A percentile compares a stretch with the other conserved stretches of the same genome.
Evolutionary conservation across 495 filamentous ascomycete genomes (phyloP).

Genomic region (Daldinia childiae): DNA sequence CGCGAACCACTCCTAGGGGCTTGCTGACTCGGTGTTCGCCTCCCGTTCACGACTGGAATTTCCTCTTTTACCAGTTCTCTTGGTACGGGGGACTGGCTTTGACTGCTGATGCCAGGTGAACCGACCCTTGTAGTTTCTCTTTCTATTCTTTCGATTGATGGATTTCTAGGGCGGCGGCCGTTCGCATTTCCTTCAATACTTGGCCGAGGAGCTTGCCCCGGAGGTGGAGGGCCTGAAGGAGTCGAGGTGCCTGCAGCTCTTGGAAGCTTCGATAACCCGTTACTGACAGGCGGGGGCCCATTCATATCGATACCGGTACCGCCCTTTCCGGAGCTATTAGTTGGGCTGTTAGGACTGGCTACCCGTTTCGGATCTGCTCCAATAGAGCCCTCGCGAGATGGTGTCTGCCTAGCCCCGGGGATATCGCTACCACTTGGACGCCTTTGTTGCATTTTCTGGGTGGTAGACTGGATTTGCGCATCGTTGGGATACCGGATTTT

Average conservation of each 20-base stretch:
- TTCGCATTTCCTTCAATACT: slow-evolving; percentile 38
- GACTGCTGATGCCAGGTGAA: slow-evolving; percentile 44
- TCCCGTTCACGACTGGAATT: slow-evolving; percentile 61
- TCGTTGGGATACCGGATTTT: slow-evolving; percentile 97
- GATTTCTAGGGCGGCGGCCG: slow-evolving; percentile 48
- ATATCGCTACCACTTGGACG: slow-evolving; percentile 54
- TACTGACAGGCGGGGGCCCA: slow-evolving; percentile 43
- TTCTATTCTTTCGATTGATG: slow-evolving; percentile 55
- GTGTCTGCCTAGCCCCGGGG: slow-evolving; percentile 49
- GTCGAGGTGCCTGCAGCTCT: slow-evolving; percentile 75
- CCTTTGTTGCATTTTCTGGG: slow-evolving; percentile 49
- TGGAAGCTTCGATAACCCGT: slow-evolving; percentile 69
- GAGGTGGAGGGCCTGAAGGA: slow-evolving; percentile 84
- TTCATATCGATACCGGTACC: slow-evolving; percentile 49
- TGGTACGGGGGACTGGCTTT: slow-evolving; percentile 64
- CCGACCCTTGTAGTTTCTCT: slow-evolving; percentile 42
- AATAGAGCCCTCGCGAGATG: slow-evolving; percentile 72
- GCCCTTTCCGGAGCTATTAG: slow-evolving; percentile 47
- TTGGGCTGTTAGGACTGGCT: slow-evolving; percentile 52
- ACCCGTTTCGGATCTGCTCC: slow-evolving; percentile 66
- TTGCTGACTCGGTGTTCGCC: slow-evolving; percentile 67
- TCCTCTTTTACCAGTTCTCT: slow-evolving; percentile 62
- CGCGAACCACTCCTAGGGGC: slow-evolving; percentile 48
- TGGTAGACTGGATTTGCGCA: slow-evolving; percentile 61
- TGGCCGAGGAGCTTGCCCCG: slow-evolving; percentile 84